Evolutionary conservation across 305 asterid genomes (phyloP).

Genomic region (Ilex paraguariensis): DNA sequence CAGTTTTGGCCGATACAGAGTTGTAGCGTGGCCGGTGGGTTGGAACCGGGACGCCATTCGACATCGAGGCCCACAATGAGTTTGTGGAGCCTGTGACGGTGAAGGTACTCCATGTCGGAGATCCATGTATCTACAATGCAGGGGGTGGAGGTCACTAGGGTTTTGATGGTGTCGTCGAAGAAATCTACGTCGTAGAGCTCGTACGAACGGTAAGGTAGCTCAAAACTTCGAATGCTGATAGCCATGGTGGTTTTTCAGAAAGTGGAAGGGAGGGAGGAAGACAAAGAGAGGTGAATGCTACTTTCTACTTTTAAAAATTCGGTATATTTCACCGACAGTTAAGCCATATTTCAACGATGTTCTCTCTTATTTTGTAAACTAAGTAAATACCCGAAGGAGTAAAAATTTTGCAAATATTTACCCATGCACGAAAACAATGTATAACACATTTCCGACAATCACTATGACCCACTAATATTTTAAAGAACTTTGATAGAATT

Average conservation of each 20-base stretch:
- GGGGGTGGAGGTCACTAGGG: conserved; percentile 33
- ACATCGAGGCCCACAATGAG: conserved; percentile 29
- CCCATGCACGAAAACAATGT: too few relatives aligned
- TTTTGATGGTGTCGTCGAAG: conserved; percentile 16
- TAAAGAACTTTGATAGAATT: too few relatives aligned
- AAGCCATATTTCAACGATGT: too few relatives aligned
- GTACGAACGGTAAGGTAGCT: conserved; percentile 17
- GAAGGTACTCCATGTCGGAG: conserved; percentile 9
- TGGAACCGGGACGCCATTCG: conserved; percentile 30
- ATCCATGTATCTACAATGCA: conserved; percentile 21
- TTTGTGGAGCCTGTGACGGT: conserved; percentile 14
- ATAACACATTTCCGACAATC: too few relatives aligned
- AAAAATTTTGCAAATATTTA: too few relatives aligned
- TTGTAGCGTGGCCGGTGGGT: conserved; percentile 25
- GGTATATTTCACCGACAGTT: too few relatives aligned
- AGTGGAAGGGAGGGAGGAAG: too few relatives aligned
- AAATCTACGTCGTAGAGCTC: conserved; percentile 20
- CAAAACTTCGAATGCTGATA: conserved; percentile 10
- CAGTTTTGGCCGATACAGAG: conserved; percentile 2
- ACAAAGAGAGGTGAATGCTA: too few relatives aligned
- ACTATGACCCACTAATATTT: too few relatives aligned
- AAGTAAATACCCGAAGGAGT: too few relatives aligned
- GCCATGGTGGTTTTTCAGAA: not conserved
- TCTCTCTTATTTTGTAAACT: too few relatives aligned
- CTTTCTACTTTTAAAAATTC: too few relatives aligned